Conservation (phyloP, 2,329 filamentous ascomycete genomes). For the Stenocarpella maydis region DNA sequence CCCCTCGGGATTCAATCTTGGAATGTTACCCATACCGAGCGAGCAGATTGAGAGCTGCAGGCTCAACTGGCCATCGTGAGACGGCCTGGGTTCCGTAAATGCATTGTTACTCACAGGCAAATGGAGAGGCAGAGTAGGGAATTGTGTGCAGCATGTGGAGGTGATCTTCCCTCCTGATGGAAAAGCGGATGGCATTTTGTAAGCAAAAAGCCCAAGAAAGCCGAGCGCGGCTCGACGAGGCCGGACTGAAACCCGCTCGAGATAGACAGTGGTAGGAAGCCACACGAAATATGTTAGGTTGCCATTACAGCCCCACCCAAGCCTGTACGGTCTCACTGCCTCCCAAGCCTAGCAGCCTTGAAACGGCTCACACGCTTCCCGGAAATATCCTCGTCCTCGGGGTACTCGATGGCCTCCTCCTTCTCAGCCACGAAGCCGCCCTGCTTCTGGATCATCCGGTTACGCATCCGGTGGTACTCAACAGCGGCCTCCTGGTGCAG, state of each 20-base stretch:
- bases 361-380: conserved; percentile 75
- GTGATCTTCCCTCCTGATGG: too few species aligned
- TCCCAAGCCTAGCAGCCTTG: conserved; percentile 72
- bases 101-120: neutral
- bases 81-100: conserved; percentile 53
- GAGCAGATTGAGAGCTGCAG: conserved; percentile 63
- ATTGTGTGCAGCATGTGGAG: too few species aligned
- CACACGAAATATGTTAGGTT: neutral
- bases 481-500: conserved; percentile 80
- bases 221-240: neutral
- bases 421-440: conserved; percentile 82
- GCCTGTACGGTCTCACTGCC: conserved; percentile 46
- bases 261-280: neutral
- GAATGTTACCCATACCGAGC: conserved; percentile 60
- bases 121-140: too few species aligned
- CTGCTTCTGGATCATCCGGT: conserved; percentile 81
- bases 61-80: conserved; percentile 54
- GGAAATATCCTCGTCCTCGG: conserved; percentile 69
- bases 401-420: conserved; percentile 70
- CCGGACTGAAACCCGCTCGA: too few species aligned
- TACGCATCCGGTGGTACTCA: conserved; percentile 85
- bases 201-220: neutral
- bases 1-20: conserved; percentile 61
- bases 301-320: neutral
- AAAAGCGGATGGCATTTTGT: neutral